These are phyloP conservation scores for Trichoderma reesei DNA, from an alignment of 495 filamentous ascomycete species.

Conservation along the genomic window DNA sequence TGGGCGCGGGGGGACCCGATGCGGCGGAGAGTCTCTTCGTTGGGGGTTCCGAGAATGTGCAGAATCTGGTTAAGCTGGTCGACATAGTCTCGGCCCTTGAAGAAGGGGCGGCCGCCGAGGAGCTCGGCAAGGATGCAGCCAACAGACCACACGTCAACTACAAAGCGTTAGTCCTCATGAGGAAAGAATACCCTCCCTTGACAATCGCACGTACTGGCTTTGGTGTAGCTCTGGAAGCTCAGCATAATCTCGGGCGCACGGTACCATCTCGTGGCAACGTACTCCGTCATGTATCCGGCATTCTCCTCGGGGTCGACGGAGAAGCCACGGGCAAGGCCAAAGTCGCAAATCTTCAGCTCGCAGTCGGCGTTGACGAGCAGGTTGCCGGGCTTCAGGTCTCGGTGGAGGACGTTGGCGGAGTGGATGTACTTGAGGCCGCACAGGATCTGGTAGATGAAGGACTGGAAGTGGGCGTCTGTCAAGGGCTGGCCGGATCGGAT, in stretches of 20 bases:
- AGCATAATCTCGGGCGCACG: conserved; percentile 98
- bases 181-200: neutral
- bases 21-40: conserved; percentile 85
- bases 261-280: conserved; percentile 97
- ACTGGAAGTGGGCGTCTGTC: conserved; percentile 94
- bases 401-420: conserved; percentile 92
- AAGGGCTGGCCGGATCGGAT: conserved; percentile 92
- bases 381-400: conserved; percentile 95
- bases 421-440: conserved; percentile 98
- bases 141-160: conserved; percentile 98
- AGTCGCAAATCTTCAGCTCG: conserved; percentile 98
- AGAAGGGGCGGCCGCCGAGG: conserved; percentile 92
- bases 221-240: conserved; percentile 99
- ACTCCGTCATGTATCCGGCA: conserved; percentile 98
- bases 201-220: conserved; percentile 68
- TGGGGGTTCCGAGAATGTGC: conserved; percentile 93
- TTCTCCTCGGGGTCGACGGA: conserved; percentile 97
- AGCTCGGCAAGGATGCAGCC: conserved; percentile 96
- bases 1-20: conserved; percentile 94
- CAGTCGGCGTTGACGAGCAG: conserved; percentile 96
- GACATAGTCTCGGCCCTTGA: conserved; percentile 98
- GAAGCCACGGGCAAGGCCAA: conserved; percentile 90
- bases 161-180: neutral
- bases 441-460: conserved; percentile 89
- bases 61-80: conserved; percentile 99